phyloP scores from a whole-genome alignment of 768 basidiomycete genomes.

The Trametes cubensis region DNA sequence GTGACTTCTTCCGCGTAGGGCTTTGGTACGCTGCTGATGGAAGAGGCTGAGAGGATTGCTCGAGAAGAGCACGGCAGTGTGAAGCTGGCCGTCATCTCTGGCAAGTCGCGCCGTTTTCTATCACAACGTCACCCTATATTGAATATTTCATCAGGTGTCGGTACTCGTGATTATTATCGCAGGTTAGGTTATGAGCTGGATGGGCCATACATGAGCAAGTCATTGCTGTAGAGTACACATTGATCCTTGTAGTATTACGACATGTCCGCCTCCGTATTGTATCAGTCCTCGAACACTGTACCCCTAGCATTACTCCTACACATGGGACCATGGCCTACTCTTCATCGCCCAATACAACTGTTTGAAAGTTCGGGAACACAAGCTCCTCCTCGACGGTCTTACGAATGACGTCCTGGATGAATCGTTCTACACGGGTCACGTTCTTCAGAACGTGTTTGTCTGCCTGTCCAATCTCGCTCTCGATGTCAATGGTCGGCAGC shows the following conservation, averaged over 20 bases:
- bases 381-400: slow-evolving; percentile 96
- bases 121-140: neutral
- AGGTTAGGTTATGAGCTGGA: slow-evolving; percentile 93
- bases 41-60: slow-evolving; percentile 98
- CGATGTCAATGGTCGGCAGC: slow-evolving; percentile 85
- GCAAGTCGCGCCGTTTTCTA: slow-evolving; percentile 43
- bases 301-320: neutral
- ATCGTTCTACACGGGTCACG: slow-evolving; percentile 91
- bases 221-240: slow-evolving; percentile 39
- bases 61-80: slow-evolving; percentile 94
- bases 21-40: slow-evolving; percentile 97
- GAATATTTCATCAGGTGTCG: slow-evolving; percentile 65
- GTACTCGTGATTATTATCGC: slow-evolving; percentile 96
- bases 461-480: slow-evolving; percentile 94
- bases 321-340: slow-evolving; percentile 11
- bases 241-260: slow-evolving; percentile 14
- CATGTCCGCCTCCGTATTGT: slow-evolving; percentile 16
- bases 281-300: slow-evolving; percentile 8
- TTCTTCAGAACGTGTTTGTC: slow-evolving; percentile 97
- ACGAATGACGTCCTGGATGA: slow-evolving; percentile 93
- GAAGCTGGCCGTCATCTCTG: slow-evolving; percentile 97
- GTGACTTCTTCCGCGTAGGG: slow-evolving; percentile 53
- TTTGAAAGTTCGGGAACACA: slow-evolving; percentile 96
- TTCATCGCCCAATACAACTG: slow-evolving; percentile 40
- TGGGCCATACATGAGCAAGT: slow-evolving; percentile 98